Evolutionary conservation across 2,329 filamentous ascomycete species (phyloP), one percentile per base, ranked within the genome.

Genomic region (Coniochaeta pulveracea): DNA sequence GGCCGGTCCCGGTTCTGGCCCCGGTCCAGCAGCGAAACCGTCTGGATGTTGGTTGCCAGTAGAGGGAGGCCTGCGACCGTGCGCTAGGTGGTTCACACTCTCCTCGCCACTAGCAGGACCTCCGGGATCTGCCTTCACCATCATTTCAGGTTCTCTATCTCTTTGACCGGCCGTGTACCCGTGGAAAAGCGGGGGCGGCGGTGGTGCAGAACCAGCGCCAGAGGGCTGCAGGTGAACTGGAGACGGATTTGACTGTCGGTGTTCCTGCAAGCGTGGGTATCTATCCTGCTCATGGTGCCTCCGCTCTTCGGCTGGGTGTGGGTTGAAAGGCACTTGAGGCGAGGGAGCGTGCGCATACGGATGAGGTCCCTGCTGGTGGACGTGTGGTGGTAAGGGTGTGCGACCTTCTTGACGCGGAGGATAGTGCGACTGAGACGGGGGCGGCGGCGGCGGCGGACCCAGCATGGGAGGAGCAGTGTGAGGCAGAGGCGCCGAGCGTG

Each of bases 221-320:
- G n/a, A n/a, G n/a, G n/a, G n/a, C 17, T 43, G 36, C 32, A 47
- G 45, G 36, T 48, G 49, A 25, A 44, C 47, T 32, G 48, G 49
- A 28, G 49, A 52, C 26, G 49, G 47, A 29, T 55, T 56, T 45
- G 43, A 48, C 37, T 58, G 59, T 50, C 60, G 58, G 44, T 65
- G 65, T 47, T 74, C 69, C 52, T 70, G 69, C 54, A 69, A 64
- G 42, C 65, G 61, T 48, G 64, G 57, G 47, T 64, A 70, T 36
- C 60, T 57, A 43, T 72, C 69, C 53, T 61, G 65, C 34, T 72
- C 70, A 66, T 70, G 63, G 46, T 67, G 65, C 44, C 69, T 67
- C 51, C 69, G 69, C 45, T 74, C 68, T 47, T 73, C 64, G 56
- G 54, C 44, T 37, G 60, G 61, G 38, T 60, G 54, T 36, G 58